Conservation (phyloP, 1,284 basidiomycete genomes). For the Lentinus polychrous region DNA sequence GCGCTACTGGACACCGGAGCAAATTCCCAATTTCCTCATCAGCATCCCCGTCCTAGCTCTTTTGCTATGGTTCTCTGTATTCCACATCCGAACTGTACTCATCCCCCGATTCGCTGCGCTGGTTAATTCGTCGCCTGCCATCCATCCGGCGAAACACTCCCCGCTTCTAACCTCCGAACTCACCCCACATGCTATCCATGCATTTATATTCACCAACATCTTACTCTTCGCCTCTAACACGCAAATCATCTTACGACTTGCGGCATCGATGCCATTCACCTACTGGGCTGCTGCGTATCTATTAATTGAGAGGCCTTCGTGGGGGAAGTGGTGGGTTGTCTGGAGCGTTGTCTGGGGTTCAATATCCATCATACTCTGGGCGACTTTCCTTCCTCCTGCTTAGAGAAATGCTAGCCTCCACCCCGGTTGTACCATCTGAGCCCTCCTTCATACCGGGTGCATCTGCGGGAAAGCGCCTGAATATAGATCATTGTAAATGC, state of each 20-base stretch:
- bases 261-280: slow-evolving; percentile 71
- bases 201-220: slow-evolving; percentile 49
- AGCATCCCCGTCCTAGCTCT: slow-evolving; percentile 65
- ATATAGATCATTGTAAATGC: no score
- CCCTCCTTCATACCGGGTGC: no score
- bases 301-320: slow-evolving; percentile 37
- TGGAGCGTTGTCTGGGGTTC: slow-evolving; percentile 79
- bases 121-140: slow-evolving; percentile 1
- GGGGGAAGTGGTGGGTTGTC: slow-evolving; percentile 50
- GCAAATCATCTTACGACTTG: slow-evolving; percentile 84
- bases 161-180: slow-evolving; percentile 30
- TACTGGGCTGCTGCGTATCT: slow-evolving; percentile 82
- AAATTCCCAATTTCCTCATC: slow-evolving; percentile 86
- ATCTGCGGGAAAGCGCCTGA: no score
- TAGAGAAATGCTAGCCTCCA: slow-evolving; percentile 25
- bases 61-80: slow-evolving; percentile 37
- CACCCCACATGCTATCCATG: slow-evolving; percentile 66
- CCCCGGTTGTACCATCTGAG: no score
- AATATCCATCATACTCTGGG: slow-evolving; percentile 75
- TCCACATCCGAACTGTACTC: slow-evolving; percentile 26
- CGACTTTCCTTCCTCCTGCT: slow-evolving; percentile 85
- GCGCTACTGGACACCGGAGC: slow-evolving; percentile 78
- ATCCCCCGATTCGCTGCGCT: slow-evolving; percentile 10
- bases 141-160: slow-evolving; percentile 7
- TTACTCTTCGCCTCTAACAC: slow-evolving; percentile 82